Base-by-base conservation (phyloP, 768 basidiomycete genomes). In the Boletus reticuloceps region DNA sequence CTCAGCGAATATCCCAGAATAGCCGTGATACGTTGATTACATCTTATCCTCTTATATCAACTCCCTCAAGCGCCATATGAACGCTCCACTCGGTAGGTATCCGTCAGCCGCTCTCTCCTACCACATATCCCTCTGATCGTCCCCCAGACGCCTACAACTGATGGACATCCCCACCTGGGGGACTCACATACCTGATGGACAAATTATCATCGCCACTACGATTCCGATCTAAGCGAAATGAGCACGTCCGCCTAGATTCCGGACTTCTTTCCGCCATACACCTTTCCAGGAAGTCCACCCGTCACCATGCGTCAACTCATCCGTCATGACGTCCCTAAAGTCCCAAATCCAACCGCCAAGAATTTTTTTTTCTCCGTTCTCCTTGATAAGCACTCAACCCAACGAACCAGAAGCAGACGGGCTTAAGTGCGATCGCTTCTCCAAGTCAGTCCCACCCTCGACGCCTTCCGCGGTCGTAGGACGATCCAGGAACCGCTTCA, bases 211-310 rank as follows among this genome's bases (percentile, higher is more conserved):
- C 58, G 66, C 63, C 63, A 58, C 67, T 29, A 40, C 47, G 55
- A 60, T 51, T 60, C 62, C 64, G 59, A 72, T 70, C 69, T 64
- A 69, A 60, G 58, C 69, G 68, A 70, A 59, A 66, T 68, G 55
- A 64, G 55, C 57, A 62, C 54, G 3, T 42, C 56, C 63, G 55
- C 54, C 58, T 32, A 40, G 42, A 37, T 40, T 48, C 51, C 39
- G 46, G 54, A 34, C 43, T 53, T 57, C 58, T 59, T 44, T 46
- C 58, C 58, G 51, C 25, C 51, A 27, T 53, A 31, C 40, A 16
- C 56, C 47, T 6, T 31, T 46, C 29, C 43, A 34, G 32, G 9
- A 20, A 20, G 36, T 13, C 27, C 20, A 17, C 7, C 43, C 44
- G 16, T 29, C 53, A 37, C 49, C 37, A 39, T 17, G 11, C 22